phyloP scores from a whole-genome alignment of 352 stramenopile genomes.

The Globisporangium nunn region DNA sequence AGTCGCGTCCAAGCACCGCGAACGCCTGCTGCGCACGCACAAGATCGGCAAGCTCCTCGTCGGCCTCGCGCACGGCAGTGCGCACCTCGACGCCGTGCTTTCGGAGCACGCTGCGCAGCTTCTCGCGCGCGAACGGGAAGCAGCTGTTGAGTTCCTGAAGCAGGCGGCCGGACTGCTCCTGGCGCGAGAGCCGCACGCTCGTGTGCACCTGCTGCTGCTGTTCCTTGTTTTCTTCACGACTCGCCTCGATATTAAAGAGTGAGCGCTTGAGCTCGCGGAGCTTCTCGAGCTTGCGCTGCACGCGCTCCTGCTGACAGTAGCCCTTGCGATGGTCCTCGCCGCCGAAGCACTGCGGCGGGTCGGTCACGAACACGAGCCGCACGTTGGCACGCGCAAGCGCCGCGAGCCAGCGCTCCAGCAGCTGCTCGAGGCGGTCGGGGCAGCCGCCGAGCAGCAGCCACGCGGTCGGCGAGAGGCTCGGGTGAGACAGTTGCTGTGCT shows the following conservation, averaged over 20 bases:
- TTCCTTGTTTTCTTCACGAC: neutral
- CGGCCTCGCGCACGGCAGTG: conserved; percentile 60
- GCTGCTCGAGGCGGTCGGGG: conserved; percentile 31
- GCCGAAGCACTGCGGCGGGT: conserved; percentile 72
- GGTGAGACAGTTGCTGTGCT: too few species aligned
- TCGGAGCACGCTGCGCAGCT: conserved; percentile 49
- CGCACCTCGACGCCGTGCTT: conserved; percentile 39
- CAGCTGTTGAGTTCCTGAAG: conserved; percentile 58
- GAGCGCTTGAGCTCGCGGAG: conserved; percentile 27
- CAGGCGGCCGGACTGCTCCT: conserved; percentile 15
- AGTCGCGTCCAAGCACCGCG: conserved; percentile 77
- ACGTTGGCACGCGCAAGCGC: conserved; percentile 34
- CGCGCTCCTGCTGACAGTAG: conserved; percentile 43
- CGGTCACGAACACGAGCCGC: conserved; percentile 56
- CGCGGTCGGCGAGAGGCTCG: conserved; percentile 17
- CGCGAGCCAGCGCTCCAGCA: conserved; percentile 43
- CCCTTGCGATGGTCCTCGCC: conserved; percentile 62
- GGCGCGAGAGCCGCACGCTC: conserved; percentile 6
- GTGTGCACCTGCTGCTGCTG: neutral
- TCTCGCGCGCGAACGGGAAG: conserved; percentile 74
- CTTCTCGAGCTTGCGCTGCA: conserved; percentile 41
- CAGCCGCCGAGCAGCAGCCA: conserved; percentile 68
- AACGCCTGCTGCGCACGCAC: conserved; percentile 45
- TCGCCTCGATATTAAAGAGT: conserved; percentile 15
- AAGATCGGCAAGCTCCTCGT: conserved; percentile 65